A percentile compares a stretch with the other conserved stretches of the same genome.
Conservation (phyloP, 176 grass and related monocot species). For the Rhynchospora pubera region DNA sequence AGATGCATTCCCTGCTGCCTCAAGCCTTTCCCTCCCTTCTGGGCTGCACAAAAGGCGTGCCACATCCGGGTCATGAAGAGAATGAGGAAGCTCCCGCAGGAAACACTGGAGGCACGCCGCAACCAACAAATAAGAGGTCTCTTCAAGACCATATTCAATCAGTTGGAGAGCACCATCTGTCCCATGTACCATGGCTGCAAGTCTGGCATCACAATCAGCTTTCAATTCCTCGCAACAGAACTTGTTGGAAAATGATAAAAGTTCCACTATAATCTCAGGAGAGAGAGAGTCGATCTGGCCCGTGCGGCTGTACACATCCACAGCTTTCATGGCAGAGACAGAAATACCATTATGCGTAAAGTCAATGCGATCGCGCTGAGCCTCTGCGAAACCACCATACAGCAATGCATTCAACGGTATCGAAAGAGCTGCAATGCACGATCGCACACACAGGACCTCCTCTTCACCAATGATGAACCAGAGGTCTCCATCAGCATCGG, state of each 20-base stretch:
- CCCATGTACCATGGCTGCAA: slow-evolving; percentile 50
- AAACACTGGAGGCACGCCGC: slow-evolving; percentile 85
- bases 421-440: slow-evolving; percentile 65
- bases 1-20: slow-evolving; percentile 52
- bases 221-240: slow-evolving; percentile 90
- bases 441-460: slow-evolving; percentile 72
- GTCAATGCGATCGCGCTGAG: slow-evolving; percentile 62
- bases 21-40: slow-evolving; percentile 61
- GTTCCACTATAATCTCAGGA: slow-evolving; percentile 53
- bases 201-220: slow-evolving; percentile 58
- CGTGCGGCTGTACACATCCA: slow-evolving; percentile 51
- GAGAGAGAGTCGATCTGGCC: slow-evolving; percentile 38
- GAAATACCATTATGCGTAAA: slow-evolving; percentile 77
- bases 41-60: slow-evolving; percentile 61
- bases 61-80: slow-evolving; percentile 55
- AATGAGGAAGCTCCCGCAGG: slow-evolving; percentile 81
- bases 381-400: slow-evolving; percentile 89
- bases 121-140: slow-evolving; percentile 62
- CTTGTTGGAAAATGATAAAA: slow-evolving; percentile 78
- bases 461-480: slow-evolving; percentile 88
- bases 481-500: slow-evolving; percentile 46
- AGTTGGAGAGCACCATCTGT: slow-evolving; percentile 60
- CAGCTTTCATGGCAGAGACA: slow-evolving; percentile 55
- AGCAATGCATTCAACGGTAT: slow-evolving; percentile 78
- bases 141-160: slow-evolving; percentile 69